phyloP scores from a whole-genome alignment of 78 protist species.

The Polysphondylium violaceum region DNA sequence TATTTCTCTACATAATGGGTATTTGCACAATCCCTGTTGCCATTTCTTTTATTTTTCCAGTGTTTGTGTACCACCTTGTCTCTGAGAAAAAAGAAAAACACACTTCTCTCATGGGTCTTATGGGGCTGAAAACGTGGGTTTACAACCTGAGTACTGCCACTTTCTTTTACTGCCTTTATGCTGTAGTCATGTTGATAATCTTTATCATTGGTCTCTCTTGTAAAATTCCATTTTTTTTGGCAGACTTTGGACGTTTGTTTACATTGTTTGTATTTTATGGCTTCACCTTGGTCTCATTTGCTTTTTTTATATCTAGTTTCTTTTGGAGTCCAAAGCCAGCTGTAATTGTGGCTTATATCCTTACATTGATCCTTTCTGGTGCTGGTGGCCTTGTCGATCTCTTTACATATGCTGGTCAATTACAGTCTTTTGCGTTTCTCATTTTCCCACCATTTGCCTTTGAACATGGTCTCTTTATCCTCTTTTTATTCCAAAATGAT shows the following conservation, averaged over 20 bases:
- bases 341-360: background rate
- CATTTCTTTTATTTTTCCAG: slow-evolving; percentile 75
- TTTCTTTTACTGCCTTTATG: background rate
- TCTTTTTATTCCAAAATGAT: background rate
- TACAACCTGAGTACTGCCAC: background rate
- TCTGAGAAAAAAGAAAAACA: slow-evolving; percentile 36
- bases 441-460: slow-evolving; percentile 43
- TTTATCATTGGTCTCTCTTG: background rate
- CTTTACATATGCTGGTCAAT: background rate
- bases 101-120: slow-evolving; percentile 40
- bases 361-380: slow-evolving; percentile 3
- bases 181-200: background rate
- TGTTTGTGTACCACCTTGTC: slow-evolving; percentile 40
- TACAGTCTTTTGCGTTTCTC: background rate
- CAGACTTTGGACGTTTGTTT: background rate
- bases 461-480: slow-evolving; percentile 21
- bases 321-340: slow-evolving; percentile 32
- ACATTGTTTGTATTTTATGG: slow-evolving; percentile 8
- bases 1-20: background rate
- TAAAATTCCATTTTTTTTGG: background rate
- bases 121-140: slow-evolving; percentile 35
- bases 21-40: no score
- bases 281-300: slow-evolving; percentile 1
- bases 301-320: slow-evolving; percentile 22
- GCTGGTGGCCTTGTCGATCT: slow-evolving; percentile 9